Percentiles rank a stretch among this genome's conserved stretches.
Evolutionary conservation across 345 rosid genomes (phyloP).

Genomic region (Brassica incana): DNA sequence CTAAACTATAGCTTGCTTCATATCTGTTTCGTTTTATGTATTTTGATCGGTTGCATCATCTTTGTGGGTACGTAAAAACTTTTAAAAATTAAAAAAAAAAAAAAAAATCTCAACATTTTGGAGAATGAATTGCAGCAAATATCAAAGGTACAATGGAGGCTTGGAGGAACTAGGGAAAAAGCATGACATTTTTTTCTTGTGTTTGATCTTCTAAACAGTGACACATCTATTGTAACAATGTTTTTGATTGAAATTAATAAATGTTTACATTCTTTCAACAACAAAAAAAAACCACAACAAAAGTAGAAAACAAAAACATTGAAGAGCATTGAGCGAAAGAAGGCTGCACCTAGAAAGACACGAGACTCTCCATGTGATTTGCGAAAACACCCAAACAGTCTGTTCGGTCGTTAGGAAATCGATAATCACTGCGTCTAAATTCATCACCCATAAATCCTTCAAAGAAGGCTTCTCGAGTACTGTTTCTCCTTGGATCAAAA

Average conservation of each 20-base stretch:
- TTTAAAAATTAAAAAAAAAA: too few relatives aligned
- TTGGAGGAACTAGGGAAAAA: background rate
- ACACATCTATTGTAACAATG: background rate
- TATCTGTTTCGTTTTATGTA: too few relatives aligned
- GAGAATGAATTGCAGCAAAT: background rate
- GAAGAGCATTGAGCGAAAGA: background rate
- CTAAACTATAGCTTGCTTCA: too few relatives aligned
- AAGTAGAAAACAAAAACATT: background rate
- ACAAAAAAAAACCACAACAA: background rate
- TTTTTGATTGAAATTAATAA: background rate
- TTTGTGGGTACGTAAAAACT: too few relatives aligned
- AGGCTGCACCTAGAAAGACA: background rate
- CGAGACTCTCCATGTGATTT: slow-evolving; percentile 3
- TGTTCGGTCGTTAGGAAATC: background rate
- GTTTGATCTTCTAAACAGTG: too few relatives aligned
- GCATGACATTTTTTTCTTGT: background rate
- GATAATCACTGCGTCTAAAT: background rate
- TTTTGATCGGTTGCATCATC: too few relatives aligned
- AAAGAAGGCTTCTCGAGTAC: background rate
- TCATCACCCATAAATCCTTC: background rate
- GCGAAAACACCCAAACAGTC: background rate
- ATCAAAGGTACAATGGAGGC: background rate
- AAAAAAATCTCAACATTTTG: too few relatives aligned
- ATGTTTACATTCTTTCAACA: too few relatives aligned
- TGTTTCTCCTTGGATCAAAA: background rate